Percentiles rank a stretch among this genome's conserved stretches.
phyloP scores from a whole-genome alignment of 768 basidiomycete genomes.

The Saitozyma sp. region DNA sequence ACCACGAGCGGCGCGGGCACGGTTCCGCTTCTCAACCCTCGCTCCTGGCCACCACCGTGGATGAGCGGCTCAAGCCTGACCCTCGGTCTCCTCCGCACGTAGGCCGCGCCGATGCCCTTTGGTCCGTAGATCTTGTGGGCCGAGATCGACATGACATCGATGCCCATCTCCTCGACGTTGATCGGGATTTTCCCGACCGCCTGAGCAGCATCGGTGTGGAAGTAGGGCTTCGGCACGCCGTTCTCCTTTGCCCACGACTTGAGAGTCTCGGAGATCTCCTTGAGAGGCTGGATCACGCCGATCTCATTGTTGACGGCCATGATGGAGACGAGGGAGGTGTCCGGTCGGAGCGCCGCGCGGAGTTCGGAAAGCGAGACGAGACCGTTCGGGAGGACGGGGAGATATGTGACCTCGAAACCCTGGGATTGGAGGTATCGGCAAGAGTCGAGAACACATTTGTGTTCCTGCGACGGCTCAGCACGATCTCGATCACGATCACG shows the following conservation, averaged over 20 bases:
- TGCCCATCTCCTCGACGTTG: slow-evolving; percentile 91
- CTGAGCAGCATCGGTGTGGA: slow-evolving; percentile 98
- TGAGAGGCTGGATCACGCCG: slow-evolving; percentile 94
- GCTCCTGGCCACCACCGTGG: slow-evolving; percentile 94
- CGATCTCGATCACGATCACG: not conserved
- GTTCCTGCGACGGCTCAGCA: slow-evolving; percentile 63
- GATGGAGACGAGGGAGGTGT: slow-evolving; percentile 90
- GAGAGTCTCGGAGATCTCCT: slow-evolving; percentile 84
- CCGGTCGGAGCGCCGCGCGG: slow-evolving; percentile 84
- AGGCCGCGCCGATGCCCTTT: slow-evolving; percentile 91
- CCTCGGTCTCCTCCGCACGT: slow-evolving; percentile 86
- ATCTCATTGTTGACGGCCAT: slow-evolving; percentile 99
- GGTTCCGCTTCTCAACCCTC: slow-evolving; percentile 92
- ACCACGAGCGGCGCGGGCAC: slow-evolving; percentile 83
- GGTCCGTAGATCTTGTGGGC: slow-evolving; percentile 99
- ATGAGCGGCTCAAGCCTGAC: slow-evolving; percentile 93
- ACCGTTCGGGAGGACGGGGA: slow-evolving; percentile 88
- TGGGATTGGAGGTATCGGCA: slow-evolving; percentile 93
- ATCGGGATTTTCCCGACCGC: slow-evolving; percentile 87
- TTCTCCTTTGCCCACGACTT: slow-evolving; percentile 67
- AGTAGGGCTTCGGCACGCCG: slow-evolving; percentile 65
- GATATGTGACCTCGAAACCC: slow-evolving; percentile 95
- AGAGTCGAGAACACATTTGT: slow-evolving; percentile 98
- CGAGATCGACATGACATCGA: slow-evolving; percentile 90
- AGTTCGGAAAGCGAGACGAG: slow-evolving; percentile 74